Evolutionary conservation across 2,329 filamentous ascomycete species (phyloP), one percentile per base, ranked within the genome.

Genomic region (Colletotrichum horii): DNA sequence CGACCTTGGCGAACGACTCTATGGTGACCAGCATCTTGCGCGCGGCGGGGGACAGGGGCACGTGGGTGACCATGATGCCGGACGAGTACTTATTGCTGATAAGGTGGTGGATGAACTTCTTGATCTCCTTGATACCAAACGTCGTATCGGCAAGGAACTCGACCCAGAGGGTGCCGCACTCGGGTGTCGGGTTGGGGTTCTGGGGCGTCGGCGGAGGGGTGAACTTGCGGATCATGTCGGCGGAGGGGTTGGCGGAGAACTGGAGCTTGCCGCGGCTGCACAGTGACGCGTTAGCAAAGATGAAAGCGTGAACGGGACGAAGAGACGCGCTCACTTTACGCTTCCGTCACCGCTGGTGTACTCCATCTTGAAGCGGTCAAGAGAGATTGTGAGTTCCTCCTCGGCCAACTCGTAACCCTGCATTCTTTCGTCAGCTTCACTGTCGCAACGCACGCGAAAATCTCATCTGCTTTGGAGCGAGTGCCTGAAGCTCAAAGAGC

Each of bases 391-490:
- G 84, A 98, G 91, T 88, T 99, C 97, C 66, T 96, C 94, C 79
- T 98, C 95, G 48, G 94, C 91, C 56, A 99, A 90, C 82, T 98
- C 94, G 87, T 99, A 99, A 81, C 97, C 97, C 96, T 98, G 84
- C 22, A 66, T n/a, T 66, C 69, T 78, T 56, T 73, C 75, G 79
- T 80, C 65, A 82, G 75, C 36, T 22, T 24, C 16, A 55, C 15
- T 55, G 56, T 28, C 32, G 56, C 34, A 15, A 30, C 6, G 16
- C 28, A 32, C 15, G 19, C 38, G 11, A 14, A 32, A 62, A 12
- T 61, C 32, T 43, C 62, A 36, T 68, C 26, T 26, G 28, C 16
- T 22, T 14, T 24, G 38, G 19, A 12, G 28, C 28, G 12, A 16
- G 8, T 19, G 8, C 12, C 38, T 24, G 24, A 34, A 62, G 56